Evolutionary conservation across 1,284 basidiomycete species (phyloP), one percentile per base, ranked within the genome.

Genomic region (Cutaneotrichosporon sp.): DNA sequence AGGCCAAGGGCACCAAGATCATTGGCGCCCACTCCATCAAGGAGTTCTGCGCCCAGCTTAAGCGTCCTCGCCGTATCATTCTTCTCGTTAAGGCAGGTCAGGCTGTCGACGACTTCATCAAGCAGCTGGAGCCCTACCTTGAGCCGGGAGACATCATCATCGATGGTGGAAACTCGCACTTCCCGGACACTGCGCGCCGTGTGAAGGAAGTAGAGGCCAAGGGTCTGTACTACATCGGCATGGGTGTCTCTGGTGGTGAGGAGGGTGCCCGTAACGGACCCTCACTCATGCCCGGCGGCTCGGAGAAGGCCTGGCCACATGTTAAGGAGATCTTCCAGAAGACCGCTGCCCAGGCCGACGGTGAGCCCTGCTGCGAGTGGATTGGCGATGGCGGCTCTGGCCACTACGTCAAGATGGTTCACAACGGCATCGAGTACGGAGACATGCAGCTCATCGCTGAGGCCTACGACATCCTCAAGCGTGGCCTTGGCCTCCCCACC

Each of bases 401-500:
- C 60, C 96, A 97, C 83, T 97, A 97, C 70, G 92, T 74, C 68
- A 74, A 75, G 70, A 76, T 76, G 74, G 74, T 76, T 57, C 74
- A 79, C 76, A 79, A 79, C 74, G 78, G 91, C 80, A 97, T 97
- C 76, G 92, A 97, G 78, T 99, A 98, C 77, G 96, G 96, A 78
- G 96, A 99, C 80, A 99, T 99, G 96, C 96, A 98, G 78, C 81
- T 98, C 74, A 98, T 99, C 68, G 89, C 91, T 63, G 96, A 99
- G 79, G 91, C 88, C 17, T 97, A 96, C 76, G 92, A 97, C 75
- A 97, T 99, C 76, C 86, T 99, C 74, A 96, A 94, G 76, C 88
- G 90, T 66, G 96, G 94, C 64, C 86, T 98, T 66, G 90, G 86
- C 61, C 80, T 96, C 59, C 54, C 73, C 34, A 88, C 91, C 68